Percentiles rank a stretch among this genome's conserved stretches.
phyloP scores from a whole-genome alignment of 345 rosid genomes.

The Diplotaxis tenuifolia region DNA sequence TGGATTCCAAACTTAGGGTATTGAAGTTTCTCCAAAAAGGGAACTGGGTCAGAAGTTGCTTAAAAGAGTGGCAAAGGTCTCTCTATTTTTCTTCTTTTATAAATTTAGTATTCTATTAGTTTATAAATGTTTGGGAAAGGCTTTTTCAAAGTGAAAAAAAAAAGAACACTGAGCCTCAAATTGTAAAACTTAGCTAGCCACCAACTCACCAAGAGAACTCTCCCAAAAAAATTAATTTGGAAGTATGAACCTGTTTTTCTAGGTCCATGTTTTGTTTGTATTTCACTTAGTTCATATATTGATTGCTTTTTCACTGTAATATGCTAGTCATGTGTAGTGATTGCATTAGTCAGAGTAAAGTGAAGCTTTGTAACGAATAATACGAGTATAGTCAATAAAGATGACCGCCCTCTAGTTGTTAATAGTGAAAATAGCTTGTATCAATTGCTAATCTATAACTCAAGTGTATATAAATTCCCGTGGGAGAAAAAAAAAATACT shows the following conservation, averaged over 20 bases:
- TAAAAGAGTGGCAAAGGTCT: constrained; percentile 39
- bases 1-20: constrained; percentile 20
- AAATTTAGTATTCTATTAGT: neutral
- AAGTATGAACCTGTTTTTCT: neutral
- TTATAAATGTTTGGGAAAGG: constrained; percentile 10
- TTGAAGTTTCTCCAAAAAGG: constrained; percentile 28
- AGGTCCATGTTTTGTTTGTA: neutral
- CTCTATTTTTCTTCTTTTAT: constrained; percentile 1
- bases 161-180: constrained; percentile 5
- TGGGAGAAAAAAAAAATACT: neutral
- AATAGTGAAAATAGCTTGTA: constrained; percentile 26
- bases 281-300: neutral
- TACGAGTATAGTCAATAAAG: constrained; percentile 34
- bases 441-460: constrained; percentile 19
- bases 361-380: constrained; percentile 14
- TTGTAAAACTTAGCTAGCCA: neutral
- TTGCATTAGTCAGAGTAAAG: constrained; percentile 3
- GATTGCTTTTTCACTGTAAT: neutral
- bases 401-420: constrained; percentile 32
- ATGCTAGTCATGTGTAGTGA: constrained; percentile 15
- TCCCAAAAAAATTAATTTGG: neutral
- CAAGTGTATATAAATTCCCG: neutral
- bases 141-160: constrained; percentile 6
- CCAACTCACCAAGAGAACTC: neutral
- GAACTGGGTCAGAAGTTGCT: constrained; percentile 35